Evolutionary conservation across 108 stramenopile species (phyloP), one percentile per base, ranked within the genome.

Genomic region (Nitzschia palea): DNA sequence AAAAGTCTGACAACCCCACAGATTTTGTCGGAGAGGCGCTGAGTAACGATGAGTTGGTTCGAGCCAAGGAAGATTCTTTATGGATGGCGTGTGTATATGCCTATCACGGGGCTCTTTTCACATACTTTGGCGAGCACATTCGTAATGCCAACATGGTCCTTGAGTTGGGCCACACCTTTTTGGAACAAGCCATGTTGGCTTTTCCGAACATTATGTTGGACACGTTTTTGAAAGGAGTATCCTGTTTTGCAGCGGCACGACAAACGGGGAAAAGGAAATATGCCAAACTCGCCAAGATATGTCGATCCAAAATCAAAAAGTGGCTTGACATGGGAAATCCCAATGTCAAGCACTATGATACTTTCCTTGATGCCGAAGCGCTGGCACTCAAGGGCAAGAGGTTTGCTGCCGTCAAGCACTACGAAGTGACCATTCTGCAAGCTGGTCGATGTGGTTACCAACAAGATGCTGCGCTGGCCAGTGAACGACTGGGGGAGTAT

Each of bases 291-390:
- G 68, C 45, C 12, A 32, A 50, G 4, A 34, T 30, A 1, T 43
- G 36, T 14, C 22, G 42, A 29, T 4, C 4, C 29, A 60, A 56
- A 28, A 50, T 70, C 23, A 25, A 50, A n/a, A 53, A 33, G 47
- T 70, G 56, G 68, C n/a, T n/a, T 2, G 47, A 70, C 4, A 12
- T 17, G 22, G 68, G 68, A 27, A 70, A 70, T 50, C 68, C 68
- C n/a, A 65, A 65, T 28, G 51, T 52, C 33, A 51, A 36, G 12
- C 65, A 33, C 33, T 53, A 53, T 53, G 32, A 53, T 5, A 28
- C 22, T 22, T 20, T 65, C 18, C 33, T 65, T 8, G 51, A 45
- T 22, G 65, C 65, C 32, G 65, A 65, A 29, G 8, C 10, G 2
- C 3, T 45, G 14, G 65, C 50, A 2, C 23, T 44, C 9, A 63